These are phyloP conservation scores for Phyllosticta paracitricarpa DNA, from an alignment of 2,329 filamentous ascomycete species.

Conservation along the genomic window DNA sequence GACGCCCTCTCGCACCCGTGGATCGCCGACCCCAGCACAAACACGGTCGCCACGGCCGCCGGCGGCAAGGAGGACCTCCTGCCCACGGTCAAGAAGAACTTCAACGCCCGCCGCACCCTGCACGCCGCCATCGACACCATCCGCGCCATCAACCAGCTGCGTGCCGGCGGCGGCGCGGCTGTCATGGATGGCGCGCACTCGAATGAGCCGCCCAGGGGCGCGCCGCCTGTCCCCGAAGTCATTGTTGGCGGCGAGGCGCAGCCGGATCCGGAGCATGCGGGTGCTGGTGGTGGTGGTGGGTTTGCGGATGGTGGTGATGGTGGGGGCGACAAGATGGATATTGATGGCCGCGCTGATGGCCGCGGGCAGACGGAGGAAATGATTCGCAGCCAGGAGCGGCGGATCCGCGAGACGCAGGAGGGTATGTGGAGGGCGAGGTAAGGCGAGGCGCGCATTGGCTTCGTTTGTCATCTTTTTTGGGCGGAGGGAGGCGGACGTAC, in stretches of 20 bases:
- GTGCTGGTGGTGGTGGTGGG: background rate
- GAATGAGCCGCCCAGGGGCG: constrained; percentile 37
- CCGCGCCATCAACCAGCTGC: constrained; percentile 56
- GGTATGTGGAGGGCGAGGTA: constrained; percentile 39
- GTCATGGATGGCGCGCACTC: constrained; percentile 54
- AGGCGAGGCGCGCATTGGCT: background rate
- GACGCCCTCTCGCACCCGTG: constrained; percentile 57
- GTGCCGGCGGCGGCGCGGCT: constrained; percentile 47
- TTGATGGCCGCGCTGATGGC: constrained; percentile 49
- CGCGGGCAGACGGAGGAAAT: constrained; percentile 53
- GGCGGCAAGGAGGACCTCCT: constrained; percentile 43
- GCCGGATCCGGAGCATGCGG: background rate
- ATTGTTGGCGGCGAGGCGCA: constrained; percentile 1
- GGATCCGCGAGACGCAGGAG: constrained; percentile 48
- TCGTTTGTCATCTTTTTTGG: no score
- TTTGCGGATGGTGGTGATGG: background rate
- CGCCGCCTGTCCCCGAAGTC: constrained; percentile 8
- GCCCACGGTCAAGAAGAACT: constrained; percentile 60
- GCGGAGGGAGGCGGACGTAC: no score
- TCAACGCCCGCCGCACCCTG: constrained; percentile 54
- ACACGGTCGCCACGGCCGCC: constrained; percentile 16
- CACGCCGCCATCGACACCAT: constrained; percentile 61
- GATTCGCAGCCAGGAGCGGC: constrained; percentile 50
- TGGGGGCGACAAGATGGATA: constrained; percentile 33
- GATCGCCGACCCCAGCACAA: constrained; percentile 48